A percentile compares a stretch with the other conserved stretches of the same genome.
These are phyloP conservation scores for Pythium sp. DNA, from an alignment of 352 stramenopile species.

Conservation along the genomic window DNA sequence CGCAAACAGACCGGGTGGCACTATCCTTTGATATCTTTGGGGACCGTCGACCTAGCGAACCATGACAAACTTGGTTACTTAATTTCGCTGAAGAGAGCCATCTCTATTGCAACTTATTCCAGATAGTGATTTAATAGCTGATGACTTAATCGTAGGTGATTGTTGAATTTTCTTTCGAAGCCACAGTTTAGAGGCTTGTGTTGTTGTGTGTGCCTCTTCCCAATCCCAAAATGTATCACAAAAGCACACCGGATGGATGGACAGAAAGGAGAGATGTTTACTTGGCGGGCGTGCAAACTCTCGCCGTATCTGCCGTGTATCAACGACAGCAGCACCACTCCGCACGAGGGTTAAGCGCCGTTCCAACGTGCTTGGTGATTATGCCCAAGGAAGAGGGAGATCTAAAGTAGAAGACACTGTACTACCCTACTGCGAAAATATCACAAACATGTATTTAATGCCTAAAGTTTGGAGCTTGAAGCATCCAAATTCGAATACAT, in stretches of 20 bases:
- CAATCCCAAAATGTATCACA: not conserved
- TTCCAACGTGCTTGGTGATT: not conserved
- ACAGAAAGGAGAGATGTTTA: not conserved
- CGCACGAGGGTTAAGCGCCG: not conserved
- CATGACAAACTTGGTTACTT: not conserved
- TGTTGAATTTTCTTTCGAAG: slow-evolving; percentile 11
- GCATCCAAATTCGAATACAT: not conserved
- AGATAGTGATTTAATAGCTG: not conserved
- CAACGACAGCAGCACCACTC: not conserved
- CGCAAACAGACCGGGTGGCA: not conserved
- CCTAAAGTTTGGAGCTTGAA: not conserved
- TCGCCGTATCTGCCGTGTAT: not conserved
- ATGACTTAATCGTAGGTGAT: slow-evolving; percentile 5
- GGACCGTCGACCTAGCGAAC: not conserved
- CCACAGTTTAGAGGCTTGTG: not conserved
- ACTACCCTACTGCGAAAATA: not conserved
- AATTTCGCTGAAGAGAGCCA: not conserved
- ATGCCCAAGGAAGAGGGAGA: not conserved
- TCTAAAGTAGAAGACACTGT: not conserved
- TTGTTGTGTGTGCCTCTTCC: not conserved
- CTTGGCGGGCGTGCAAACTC: not conserved
- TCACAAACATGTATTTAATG: not conserved
- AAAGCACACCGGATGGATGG: not conserved
- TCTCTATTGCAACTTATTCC: not conserved
- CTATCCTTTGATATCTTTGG: slow-evolving; percentile 5